phyloP scores from a whole-genome alignment of 352 stramenopile species.

The Globisporangium barbulae region DNA sequence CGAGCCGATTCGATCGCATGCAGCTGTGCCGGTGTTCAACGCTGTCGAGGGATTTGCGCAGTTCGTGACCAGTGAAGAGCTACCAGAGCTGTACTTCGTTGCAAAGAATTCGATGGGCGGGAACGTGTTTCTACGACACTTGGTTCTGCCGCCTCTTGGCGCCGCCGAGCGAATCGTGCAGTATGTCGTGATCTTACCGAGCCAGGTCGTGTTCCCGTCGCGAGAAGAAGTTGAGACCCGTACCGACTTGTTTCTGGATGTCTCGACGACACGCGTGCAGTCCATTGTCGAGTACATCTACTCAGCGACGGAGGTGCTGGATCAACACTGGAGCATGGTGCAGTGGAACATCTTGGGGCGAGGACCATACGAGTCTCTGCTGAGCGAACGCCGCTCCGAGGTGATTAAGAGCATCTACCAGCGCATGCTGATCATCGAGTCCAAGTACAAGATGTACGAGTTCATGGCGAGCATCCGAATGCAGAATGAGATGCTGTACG shows the following conservation, averaged over 20 bases:
- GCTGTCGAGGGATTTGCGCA: slow-evolving; percentile 68
- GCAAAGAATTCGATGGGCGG: slow-evolving; percentile 75
- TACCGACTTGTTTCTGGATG: slow-evolving; percentile 71
- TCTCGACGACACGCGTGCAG: slow-evolving; percentile 71
- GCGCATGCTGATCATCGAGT: slow-evolving; percentile 68
- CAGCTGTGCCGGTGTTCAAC: slow-evolving; percentile 61
- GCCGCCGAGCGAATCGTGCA: slow-evolving; percentile 62
- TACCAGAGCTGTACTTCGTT: slow-evolving; percentile 84
- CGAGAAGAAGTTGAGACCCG: slow-evolving; percentile 71
- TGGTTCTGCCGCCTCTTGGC: slow-evolving; percentile 65
- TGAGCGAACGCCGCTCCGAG: slow-evolving; percentile 45
- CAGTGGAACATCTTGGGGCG: slow-evolving; percentile 85
- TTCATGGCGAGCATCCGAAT: slow-evolving; percentile 81
- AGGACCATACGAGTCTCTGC: slow-evolving; percentile 77
- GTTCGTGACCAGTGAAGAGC: slow-evolving; percentile 80
- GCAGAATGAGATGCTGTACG: slow-evolving; percentile 84
- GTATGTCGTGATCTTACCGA: slow-evolving; percentile 78
- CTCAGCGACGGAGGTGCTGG: slow-evolving; percentile 76
- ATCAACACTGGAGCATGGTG: slow-evolving; percentile 84
- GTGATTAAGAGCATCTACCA: slow-evolving; percentile 72
- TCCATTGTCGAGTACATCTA: slow-evolving; percentile 79
- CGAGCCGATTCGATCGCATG: slow-evolving; percentile 47
- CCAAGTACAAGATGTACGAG: slow-evolving; percentile 78
- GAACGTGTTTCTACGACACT: slow-evolving; percentile 58
- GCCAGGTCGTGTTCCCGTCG: slow-evolving; percentile 74